Evolutionary conservation across 768 basidiomycete genomes (phyloP).

Genomic region (Pluteus cervinus): DNA sequence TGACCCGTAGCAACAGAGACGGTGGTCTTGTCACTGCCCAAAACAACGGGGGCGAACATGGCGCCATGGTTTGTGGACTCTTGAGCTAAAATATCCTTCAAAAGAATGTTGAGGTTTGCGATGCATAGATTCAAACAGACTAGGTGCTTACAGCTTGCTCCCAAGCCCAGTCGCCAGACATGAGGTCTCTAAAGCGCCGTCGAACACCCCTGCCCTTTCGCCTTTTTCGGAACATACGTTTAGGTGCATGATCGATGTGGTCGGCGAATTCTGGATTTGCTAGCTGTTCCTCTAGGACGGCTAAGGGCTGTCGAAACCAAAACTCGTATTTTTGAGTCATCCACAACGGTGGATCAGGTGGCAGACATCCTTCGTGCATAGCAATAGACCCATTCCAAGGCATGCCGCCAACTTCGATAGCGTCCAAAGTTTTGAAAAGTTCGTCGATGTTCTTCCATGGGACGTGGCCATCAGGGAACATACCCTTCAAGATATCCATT

Average conservation of each 20-base stretch:
- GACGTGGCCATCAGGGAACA: no score
- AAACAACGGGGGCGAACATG: constrained; percentile 19
- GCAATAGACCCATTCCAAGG: constrained; percentile 19
- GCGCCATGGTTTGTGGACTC: constrained; percentile 10
- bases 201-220: constrained; percentile 10
- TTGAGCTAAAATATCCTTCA: constrained; percentile 12
- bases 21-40: constrained; percentile 26
- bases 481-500: no score
- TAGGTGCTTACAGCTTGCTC: constrained; percentile 16
- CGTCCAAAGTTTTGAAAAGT: constrained; percentile 20
- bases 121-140: neutral
- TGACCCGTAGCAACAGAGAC: constrained; percentile 26
- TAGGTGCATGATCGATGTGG: constrained; percentile 23
- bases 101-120: neutral
- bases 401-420: constrained; percentile 14
- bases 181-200: constrained; percentile 24
- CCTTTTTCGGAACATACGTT: constrained; percentile 17
- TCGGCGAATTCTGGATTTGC: constrained; percentile 27
- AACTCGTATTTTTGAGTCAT: constrained; percentile 14
- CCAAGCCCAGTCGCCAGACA: constrained; percentile 35
- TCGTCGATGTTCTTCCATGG: constrained; percentile 18
- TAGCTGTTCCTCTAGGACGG: constrained; percentile 19
- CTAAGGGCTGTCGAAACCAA: constrained; percentile 21
- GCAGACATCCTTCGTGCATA: constrained; percentile 11
- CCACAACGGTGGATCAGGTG: constrained; percentile 17